Conservation (phyloP, 2,329 filamentous ascomycete species). For the Neoscytalidium dimidiatum region DNA sequence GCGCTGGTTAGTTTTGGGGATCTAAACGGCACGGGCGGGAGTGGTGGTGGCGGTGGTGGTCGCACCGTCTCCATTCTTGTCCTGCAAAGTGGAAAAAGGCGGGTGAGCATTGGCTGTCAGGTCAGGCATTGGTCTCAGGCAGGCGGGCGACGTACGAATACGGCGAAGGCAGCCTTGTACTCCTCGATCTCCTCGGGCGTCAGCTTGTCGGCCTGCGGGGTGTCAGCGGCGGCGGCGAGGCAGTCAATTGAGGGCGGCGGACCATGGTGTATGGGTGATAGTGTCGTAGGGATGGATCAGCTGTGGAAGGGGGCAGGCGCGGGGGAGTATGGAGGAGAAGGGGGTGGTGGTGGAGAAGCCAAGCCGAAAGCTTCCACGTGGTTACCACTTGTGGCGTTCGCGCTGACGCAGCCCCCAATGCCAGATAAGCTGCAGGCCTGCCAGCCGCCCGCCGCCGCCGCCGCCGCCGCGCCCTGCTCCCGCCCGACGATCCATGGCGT, state of each 20-base stretch:
- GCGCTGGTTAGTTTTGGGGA: neutral
- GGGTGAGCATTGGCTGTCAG: slow-evolving; percentile 1
- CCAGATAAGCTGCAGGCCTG: neutral
- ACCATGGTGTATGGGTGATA: neutral
- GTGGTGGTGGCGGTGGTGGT: slow-evolving; percentile 14
- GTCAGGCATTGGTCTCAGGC: slow-evolving; percentile 5
- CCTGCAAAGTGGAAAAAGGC: slow-evolving; percentile 39
- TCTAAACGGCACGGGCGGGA: neutral
- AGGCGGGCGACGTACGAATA: slow-evolving; percentile 78
- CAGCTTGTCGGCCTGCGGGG: slow-evolving; percentile 85
- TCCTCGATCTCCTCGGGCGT: slow-evolving; percentile 99
- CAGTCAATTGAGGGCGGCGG: neutral
- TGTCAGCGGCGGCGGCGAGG: neutral
- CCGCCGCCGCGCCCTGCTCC: too few relatives aligned
- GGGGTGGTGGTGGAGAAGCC: neutral
- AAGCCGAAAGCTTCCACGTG: neutral
- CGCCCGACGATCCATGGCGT: neutral
- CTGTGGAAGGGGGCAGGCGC: neutral
- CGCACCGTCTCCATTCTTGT: slow-evolving; percentile 61
- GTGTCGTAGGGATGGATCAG: neutral
- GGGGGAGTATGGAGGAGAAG: neutral
- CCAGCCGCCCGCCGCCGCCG: neutral
- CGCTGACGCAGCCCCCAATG: neutral
- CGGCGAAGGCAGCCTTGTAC: slow-evolving; percentile 99
- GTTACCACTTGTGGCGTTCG: neutral